phyloP scores from a whole-genome alignment of 306 rosid species.

The Herpetospermum pedunculosum region DNA sequence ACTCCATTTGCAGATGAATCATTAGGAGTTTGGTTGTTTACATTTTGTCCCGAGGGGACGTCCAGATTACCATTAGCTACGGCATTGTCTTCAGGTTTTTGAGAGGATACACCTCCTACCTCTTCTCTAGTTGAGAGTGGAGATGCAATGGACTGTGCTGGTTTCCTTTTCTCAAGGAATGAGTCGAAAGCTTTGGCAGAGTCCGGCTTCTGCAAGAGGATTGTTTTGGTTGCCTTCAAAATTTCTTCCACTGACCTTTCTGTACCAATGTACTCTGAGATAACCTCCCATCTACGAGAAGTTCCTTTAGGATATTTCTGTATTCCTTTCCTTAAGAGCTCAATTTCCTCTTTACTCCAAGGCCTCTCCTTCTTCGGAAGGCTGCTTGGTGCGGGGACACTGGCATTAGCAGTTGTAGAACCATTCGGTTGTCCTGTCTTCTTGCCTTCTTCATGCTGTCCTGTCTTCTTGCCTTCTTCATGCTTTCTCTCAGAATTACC shows the following conservation, averaged over 20 bases:
- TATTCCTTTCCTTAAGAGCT: conserved; percentile 76
- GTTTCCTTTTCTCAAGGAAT: conserved; percentile 92
- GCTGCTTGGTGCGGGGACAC: conserved; percentile 22
- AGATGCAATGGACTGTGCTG: conserved; percentile 72
- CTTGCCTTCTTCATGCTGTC: conserved; percentile 27
- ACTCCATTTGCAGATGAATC: conserved; percentile 36
- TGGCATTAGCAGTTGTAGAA: conserved; percentile 40
- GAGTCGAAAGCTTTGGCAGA: conserved; percentile 81
- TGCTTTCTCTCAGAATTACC: conserved; percentile 29
- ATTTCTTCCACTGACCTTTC: conserved; percentile 95
- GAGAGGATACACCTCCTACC: conserved; percentile 31
- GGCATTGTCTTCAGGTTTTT: conserved; percentile 24
- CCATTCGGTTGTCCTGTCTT: conserved; percentile 45
- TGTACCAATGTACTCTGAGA: conserved; percentile 88
- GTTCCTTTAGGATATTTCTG: conserved; percentile 90
- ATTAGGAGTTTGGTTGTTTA: conserved; percentile 20
- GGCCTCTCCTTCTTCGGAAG: conserved; percentile 81
- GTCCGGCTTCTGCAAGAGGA: conserved; percentile 96
- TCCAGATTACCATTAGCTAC: conserved; percentile 17
- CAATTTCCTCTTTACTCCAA: conserved; percentile 90
- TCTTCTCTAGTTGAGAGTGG: conserved; percentile 87
- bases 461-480: conserved; percentile 27
- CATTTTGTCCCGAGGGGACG: conserved; percentile 21
- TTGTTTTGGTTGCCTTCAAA: conserved; percentile 85
- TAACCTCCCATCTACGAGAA: conserved; percentile 92